A percentile compares a stretch with the other conserved stretches of the same genome.
Evolutionary conservation across 2,329 filamentous ascomycete genomes (phyloP).

Genomic region (Ceratocystis papillata): DNA sequence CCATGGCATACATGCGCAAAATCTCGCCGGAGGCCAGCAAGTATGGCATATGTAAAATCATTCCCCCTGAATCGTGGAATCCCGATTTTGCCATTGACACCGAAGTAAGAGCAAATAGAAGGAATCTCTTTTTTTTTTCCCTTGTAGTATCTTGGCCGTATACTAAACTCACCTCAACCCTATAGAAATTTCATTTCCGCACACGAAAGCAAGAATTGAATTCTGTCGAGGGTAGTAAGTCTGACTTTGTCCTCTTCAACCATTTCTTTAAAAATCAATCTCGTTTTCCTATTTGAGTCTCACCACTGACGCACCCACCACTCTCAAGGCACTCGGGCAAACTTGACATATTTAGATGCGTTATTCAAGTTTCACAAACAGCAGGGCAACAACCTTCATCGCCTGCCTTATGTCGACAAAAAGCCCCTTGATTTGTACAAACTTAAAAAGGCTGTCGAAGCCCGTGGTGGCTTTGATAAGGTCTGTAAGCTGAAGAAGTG

Average conservation of each 20-base stretch:
- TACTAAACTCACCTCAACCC: constrained; percentile 25
- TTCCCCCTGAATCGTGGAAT: constrained; percentile 88
- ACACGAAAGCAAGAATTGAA: constrained; percentile 95
- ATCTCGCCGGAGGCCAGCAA: constrained; percentile 76
- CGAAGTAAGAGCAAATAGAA: constrained; percentile 50
- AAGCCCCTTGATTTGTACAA: constrained; percentile 91
- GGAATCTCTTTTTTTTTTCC: constrained; percentile 5
- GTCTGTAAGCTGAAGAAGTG: constrained; percentile 98
- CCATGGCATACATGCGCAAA: constrained; percentile 85
- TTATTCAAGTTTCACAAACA: constrained; percentile 95
- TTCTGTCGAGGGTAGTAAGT: constrained; percentile 91
- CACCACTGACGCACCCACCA: constrained; percentile 9
- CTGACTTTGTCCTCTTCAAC: constrained; percentile 7
- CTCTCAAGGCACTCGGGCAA: constrained; percentile 70
- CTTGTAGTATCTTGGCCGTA: constrained; percentile 13
- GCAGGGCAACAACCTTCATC: constrained; percentile 84
- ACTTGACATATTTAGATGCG: constrained; percentile 90
- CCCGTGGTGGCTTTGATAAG: constrained; percentile 85
- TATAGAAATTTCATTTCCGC: constrained; percentile 86
- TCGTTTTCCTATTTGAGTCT: constrained; percentile 4
- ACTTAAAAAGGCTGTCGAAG: constrained; percentile 91
- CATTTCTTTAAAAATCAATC: not conserved
- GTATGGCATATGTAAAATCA: constrained; percentile 90
- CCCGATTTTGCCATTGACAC: constrained; percentile 94
- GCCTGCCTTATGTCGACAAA: constrained; percentile 94